Evolutionary conservation across 2,329 filamentous ascomycete genomes (phyloP).

Genomic region (Plenodomus biglobosus): DNA sequence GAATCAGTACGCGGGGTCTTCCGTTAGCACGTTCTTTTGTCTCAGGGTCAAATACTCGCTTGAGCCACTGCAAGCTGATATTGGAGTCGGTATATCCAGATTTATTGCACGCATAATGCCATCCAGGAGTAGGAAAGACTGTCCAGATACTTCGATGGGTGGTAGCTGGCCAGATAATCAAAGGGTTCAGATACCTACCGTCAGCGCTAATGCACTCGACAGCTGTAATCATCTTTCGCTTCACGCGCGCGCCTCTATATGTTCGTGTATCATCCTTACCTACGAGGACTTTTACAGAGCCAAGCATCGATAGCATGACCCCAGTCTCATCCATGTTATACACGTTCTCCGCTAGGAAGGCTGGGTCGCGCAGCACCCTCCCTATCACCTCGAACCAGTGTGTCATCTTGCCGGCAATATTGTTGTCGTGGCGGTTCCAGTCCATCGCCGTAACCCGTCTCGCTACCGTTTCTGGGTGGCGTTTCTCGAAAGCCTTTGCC

Average conservation of each 20-base stretch:
- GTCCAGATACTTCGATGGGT: slow-evolving; percentile 10
- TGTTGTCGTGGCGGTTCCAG: slow-evolving; percentile 8
- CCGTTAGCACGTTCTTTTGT: slow-evolving; percentile 1
- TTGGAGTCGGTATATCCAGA: slow-evolving; percentile 1
- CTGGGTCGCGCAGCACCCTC: slow-evolving; percentile 2
- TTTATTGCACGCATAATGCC: background rate
- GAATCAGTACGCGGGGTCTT: slow-evolving; percentile 1
- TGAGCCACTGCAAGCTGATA: slow-evolving; percentile 3
- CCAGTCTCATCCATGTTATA: slow-evolving; percentile 5
- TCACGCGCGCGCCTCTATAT: slow-evolving; percentile 17
- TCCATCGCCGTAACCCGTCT: slow-evolving; percentile 7
- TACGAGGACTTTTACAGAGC: slow-evolving; percentile 11
- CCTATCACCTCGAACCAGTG: slow-evolving; percentile 21
- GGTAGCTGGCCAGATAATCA: slow-evolving; percentile 18
- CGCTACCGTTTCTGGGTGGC: slow-evolving; percentile 6
- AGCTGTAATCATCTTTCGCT: slow-evolving; percentile 14
- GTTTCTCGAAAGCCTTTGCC: slow-evolving; percentile 7
- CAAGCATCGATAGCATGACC: slow-evolving; percentile 13
- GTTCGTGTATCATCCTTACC: slow-evolving; percentile 11
- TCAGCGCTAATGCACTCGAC: slow-evolving; percentile 15
- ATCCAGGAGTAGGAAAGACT: slow-evolving; percentile 12
- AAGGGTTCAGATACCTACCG: slow-evolving; percentile 18
- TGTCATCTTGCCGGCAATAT: slow-evolving; percentile 13
- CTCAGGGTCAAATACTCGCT: slow-evolving; percentile 1
- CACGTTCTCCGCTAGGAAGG: background rate